Base-by-base conservation (phyloP, 192 early-diverging fungal genomes). In the Podila epicladia region DNA sequence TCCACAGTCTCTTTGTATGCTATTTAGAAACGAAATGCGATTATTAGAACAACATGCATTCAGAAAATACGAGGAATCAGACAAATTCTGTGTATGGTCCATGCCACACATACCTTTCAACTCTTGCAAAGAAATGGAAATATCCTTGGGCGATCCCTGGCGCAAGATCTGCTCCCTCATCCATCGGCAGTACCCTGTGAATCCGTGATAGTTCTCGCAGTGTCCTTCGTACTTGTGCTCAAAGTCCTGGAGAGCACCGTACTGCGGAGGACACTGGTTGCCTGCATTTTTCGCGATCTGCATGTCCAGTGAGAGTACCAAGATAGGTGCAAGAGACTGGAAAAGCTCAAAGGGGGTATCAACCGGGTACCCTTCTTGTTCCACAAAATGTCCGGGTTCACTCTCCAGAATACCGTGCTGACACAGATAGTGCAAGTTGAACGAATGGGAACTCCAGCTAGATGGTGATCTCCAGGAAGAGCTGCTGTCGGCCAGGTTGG, bases 111-210 rank as follows among this genome's bases (percentile, higher is more conserved):
- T 61, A 61, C 59, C 59, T 61, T 61, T 33, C 26, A 61, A 20
- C 0, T 61, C 59, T 33, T 33, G 59, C 28, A 61, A 19, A 35
- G 59, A 61, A 32, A 17, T 28, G 26, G 17, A 28, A 12, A 61
- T 35, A 31, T 61, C 31, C 29, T 61, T 33, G 20, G 26, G 26
- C 5, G 59, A 31, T 33, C 59, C 59, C 26, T 35, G 17, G 12
- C 31, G 59, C 26, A 32, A 12, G 31, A 61, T 61, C 31, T 33
- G 59, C 6, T 33, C 31, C 59, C 29, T 28, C 22, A 61, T 61
- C 59, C 59, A 61, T 61, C 31, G 59, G 24, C 59, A 61, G 31
- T 61, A 61, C 11, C 59, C 59, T 61, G 15, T 26, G 29, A 61
- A 61, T 13, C 59, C 59, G 3, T 3, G 59, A 17, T 32, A 19